Evolutionary conservation across 371 early-diverging fungal species (phyloP).

Genomic region (Syncephalastrum contaminatum): DNA sequence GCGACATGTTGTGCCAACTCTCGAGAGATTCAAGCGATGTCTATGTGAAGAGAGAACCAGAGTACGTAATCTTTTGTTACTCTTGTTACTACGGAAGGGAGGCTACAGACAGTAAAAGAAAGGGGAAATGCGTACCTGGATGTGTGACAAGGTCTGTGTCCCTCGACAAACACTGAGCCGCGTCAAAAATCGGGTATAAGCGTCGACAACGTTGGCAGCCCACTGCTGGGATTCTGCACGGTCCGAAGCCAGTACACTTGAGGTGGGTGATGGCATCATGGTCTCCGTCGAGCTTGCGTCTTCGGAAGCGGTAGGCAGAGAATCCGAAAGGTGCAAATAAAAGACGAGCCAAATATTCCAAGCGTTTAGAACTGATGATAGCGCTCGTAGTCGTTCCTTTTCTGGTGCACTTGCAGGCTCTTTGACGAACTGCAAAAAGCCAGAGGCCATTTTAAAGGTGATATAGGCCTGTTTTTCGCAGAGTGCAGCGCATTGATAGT

Average conservation of each 20-base stretch:
- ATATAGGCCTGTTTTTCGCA: constrained; percentile 33
- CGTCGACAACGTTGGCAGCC: constrained; percentile 18
- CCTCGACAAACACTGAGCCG: constrained; percentile 1
- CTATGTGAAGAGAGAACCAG: not conserved
- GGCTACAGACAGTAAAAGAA: not conserved
- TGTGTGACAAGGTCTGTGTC: constrained; percentile 5
- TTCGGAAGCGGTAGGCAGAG: too few relatives aligned
- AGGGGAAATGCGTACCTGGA: constrained; percentile 10
- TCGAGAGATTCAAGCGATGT: not conserved
- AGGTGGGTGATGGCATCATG: too few relatives aligned
- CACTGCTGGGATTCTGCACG: constrained; percentile 9
- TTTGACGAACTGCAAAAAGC: not conserved
- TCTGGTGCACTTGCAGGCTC: not conserved
- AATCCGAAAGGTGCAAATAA: constrained; percentile 11
- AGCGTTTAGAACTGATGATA: constrained; percentile 9
- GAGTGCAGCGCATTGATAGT: constrained; percentile 35
- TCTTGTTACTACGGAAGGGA: too few relatives aligned
- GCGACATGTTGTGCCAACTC: too few relatives aligned
- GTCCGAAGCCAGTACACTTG: too few relatives aligned
- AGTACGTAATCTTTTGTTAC: too few relatives aligned
- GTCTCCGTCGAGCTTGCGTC: too few relatives aligned
- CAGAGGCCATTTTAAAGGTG: constrained; percentile 17
- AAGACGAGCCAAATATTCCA: constrained; percentile 22
- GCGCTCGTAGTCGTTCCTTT: not conserved
- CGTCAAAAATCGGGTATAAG: constrained; percentile 17